Conservation (phyloP, 306 rosid species). For the Ormosia semicastrata region DNA sequence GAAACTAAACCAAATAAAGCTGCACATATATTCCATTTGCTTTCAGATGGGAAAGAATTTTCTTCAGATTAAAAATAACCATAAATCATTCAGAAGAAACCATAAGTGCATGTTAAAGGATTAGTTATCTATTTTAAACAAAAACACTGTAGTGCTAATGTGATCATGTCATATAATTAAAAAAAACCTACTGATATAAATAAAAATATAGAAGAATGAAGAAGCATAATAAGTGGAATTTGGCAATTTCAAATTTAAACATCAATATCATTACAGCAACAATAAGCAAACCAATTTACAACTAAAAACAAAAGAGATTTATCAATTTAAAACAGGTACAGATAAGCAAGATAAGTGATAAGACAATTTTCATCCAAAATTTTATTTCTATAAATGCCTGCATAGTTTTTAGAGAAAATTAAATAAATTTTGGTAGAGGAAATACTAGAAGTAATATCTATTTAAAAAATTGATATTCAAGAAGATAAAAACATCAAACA, state of each 20-base stretch:
- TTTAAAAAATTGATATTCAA: not conserved
- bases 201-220: not conserved
- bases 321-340: not conserved
- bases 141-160: not conserved
- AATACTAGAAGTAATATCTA: constrained; percentile 10
- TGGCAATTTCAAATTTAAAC: not conserved
- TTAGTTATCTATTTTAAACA: not conserved
- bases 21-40: not conserved
- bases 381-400: not conserved
- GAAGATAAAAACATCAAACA: constrained; percentile 15
- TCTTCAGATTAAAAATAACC: not conserved
- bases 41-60: not conserved
- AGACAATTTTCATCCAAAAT: not conserved
- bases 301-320: not conserved
- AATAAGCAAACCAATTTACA: not conserved
- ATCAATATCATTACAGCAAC: constrained; percentile 14
- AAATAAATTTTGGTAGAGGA: not conserved
- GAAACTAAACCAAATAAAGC: not conserved
- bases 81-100: not conserved
- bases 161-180: constrained; percentile 20
- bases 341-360: constrained; percentile 26
- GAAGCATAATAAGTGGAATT: not conserved
- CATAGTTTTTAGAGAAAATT: constrained; percentile 9
- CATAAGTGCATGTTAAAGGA: not conserved
- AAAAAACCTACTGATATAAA: constrained; percentile 11